Evolutionary conservation across 768 basidiomycete species (phyloP).

Genomic region (Pleurotus giganteus): DNA sequence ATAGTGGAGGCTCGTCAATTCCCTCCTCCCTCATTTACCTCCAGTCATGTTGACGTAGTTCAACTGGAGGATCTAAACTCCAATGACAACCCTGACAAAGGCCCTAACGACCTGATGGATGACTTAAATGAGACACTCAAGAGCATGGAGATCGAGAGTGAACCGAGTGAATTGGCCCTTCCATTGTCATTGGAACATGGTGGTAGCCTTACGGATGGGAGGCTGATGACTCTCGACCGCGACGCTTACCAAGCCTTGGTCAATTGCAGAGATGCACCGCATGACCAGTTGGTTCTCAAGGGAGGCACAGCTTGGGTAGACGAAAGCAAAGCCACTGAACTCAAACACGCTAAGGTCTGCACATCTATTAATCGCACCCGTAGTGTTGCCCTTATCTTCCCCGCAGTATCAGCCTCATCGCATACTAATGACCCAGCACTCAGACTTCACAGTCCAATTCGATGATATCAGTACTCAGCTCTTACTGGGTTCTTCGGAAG

Average conservation of each 20-base stretch:
- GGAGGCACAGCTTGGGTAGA: conserved; percentile 64
- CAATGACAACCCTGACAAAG: conserved; percentile 6
- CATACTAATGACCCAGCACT: conserved; percentile 61
- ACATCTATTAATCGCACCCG: neutral
- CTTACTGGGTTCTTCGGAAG: conserved; percentile 41
- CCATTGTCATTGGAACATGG: conserved; percentile 37
- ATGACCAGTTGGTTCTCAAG: conserved; percentile 33
- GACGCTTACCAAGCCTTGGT: conserved; percentile 44
- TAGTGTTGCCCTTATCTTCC: neutral
- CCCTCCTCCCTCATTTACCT: conserved; percentile 54
- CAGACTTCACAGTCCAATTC: conserved; percentile 65
- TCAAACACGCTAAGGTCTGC: conserved; percentile 54
- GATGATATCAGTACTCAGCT: conserved; percentile 75
- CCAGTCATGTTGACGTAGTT: neutral
- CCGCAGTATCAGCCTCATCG: conserved; percentile 59
- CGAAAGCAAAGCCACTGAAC: conserved; percentile 42
- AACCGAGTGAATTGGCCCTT: conserved; percentile 32
- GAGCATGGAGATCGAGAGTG: conserved; percentile 33
- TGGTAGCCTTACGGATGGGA: conserved; percentile 36
- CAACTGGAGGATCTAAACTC: conserved; percentile 3
- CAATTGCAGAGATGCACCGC: conserved; percentile 15
- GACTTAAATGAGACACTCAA: conserved; percentile 42
- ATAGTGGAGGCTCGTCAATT: conserved; percentile 65
- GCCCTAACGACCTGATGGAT: conserved; percentile 26
- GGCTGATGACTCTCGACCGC: conserved; percentile 45